phyloP scores from a whole-genome alignment of 208 protist genomes.

The Trypanosoma grayi region DNA sequence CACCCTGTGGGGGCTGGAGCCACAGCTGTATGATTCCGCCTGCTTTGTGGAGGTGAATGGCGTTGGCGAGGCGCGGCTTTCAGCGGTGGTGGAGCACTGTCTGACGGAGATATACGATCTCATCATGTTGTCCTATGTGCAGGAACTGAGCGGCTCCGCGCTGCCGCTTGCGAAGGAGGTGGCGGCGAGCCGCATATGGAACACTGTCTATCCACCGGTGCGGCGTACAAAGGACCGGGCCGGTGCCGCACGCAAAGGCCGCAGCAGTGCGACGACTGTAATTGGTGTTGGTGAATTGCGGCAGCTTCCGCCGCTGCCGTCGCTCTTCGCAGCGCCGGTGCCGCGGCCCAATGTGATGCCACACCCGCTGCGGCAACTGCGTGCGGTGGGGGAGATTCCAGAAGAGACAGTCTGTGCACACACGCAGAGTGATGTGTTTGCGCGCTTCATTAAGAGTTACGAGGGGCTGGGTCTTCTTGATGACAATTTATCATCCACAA shows the following conservation, averaged over 20 bases:
- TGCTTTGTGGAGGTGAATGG: constrained; percentile 73
- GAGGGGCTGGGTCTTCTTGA: constrained; percentile 30
- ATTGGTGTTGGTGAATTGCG: constrained; percentile 28
- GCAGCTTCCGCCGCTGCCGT: constrained; percentile 40
- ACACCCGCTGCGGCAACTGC: constrained; percentile 43
- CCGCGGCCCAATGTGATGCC: constrained; percentile 26
- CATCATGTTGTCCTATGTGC: constrained; percentile 56
- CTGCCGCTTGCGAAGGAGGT: constrained; percentile 80
- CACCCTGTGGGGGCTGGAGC: constrained; percentile 49
- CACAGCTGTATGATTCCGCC: constrained; percentile 59
- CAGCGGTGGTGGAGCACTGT: constrained; percentile 72
- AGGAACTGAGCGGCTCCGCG: constrained; percentile 42
- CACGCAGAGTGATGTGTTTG: constrained; percentile 54
- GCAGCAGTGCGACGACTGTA: constrained; percentile 9
- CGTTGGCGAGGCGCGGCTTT: constrained; percentile 41
- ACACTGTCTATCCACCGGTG: constrained; percentile 16
- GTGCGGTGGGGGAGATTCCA: constrained; percentile 25
- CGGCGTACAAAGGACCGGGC: constrained; percentile 22
- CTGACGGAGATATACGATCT: constrained; percentile 87
- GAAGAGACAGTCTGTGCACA: constrained; percentile 40
- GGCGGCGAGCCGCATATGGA: constrained; percentile 58
- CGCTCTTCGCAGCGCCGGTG: constrained; percentile 27
- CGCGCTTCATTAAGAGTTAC: constrained; percentile 42
- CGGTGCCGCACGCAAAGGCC: constrained; percentile 13
- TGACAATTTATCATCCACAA: constrained; percentile 18